Evolutionary conservation across 1,284 basidiomycete genomes (phyloP).

Genomic region (Sanghuangporus weigelae): DNA sequence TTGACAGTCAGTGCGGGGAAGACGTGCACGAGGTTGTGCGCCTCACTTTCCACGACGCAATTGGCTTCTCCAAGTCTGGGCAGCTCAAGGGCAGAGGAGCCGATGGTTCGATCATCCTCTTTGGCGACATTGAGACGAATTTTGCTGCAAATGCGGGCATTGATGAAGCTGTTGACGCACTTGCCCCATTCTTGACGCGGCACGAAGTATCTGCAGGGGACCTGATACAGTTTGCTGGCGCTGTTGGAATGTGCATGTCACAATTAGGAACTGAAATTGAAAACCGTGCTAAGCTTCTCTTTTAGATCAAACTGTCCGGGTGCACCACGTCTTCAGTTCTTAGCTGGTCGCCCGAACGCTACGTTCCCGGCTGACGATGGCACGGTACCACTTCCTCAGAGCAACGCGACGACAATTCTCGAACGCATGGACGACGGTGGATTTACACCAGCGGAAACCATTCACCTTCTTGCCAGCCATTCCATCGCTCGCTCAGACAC

Average conservation of each 20-base stretch:
- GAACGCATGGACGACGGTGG: conserved; percentile 23
- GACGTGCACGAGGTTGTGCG: conserved; percentile 23
- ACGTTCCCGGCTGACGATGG: conserved; percentile 24
- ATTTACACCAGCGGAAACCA: conserved; percentile 26
- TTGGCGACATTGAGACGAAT: conserved; percentile 10
- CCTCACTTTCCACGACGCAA: conserved; percentile 26
- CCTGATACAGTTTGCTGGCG: conserved; percentile 29
- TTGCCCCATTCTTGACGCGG: conserved; percentile 24
- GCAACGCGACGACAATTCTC: conserved; percentile 26
- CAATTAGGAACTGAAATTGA: conserved; percentile 20
- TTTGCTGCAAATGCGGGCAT: conserved; percentile 26
- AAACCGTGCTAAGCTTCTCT: neutral
- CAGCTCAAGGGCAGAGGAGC: conserved; percentile 15
- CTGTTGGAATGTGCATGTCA: conserved; percentile 24
- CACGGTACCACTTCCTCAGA: conserved; percentile 26
- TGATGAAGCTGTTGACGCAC: conserved; percentile 25
- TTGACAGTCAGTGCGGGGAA: conserved; percentile 20
- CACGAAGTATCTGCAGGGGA: conserved; percentile 26
- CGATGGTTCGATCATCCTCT: conserved; percentile 20
- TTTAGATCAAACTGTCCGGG: conserved; percentile 26
- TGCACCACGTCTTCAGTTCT: conserved; percentile 25
- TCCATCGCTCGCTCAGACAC: conserved; percentile 20
- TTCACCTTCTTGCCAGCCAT: conserved; percentile 24
- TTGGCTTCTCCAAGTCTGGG: conserved; percentile 21
- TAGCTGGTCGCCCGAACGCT: conserved; percentile 23